phyloP scores from a whole-genome alignment of 768 basidiomycete species.

The Royoungia palumana region DNA sequence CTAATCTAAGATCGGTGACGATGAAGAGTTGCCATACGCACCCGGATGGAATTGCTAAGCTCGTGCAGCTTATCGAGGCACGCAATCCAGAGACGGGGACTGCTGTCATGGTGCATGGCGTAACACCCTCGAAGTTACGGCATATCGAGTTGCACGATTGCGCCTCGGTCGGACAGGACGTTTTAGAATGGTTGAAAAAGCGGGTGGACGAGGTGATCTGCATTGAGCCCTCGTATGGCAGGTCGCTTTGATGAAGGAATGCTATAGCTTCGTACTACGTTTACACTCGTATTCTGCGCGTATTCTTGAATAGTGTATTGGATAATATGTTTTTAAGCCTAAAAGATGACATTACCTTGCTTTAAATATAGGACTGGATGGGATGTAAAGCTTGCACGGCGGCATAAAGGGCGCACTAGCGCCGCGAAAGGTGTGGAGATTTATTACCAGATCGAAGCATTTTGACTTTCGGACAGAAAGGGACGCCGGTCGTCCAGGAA shows the following conservation, averaged over 20 bases:
- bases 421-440: constrained; percentile 5
- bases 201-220: constrained; percentile 62
- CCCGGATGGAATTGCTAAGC: constrained; percentile 59
- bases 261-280: not conserved
- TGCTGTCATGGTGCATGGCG: constrained; percentile 39
- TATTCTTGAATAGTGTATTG: constrained; percentile 17
- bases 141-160: constrained; percentile 67
- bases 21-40: constrained; percentile 65
- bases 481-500: not conserved
- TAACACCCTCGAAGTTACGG: constrained; percentile 51
- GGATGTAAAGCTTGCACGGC: not conserved
- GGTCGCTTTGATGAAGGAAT: constrained; percentile 26
- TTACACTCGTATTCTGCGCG: not conserved
- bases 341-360: not conserved
- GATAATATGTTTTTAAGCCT: not conserved
- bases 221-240: constrained; percentile 53
- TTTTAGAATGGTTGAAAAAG: constrained; percentile 62
- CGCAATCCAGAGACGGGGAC: constrained; percentile 55
- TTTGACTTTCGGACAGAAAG: constrained; percentile 10
- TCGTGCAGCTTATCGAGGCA: constrained; percentile 69
- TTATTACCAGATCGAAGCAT: constrained; percentile 5
- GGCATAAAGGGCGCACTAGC: constrained; percentile 9
- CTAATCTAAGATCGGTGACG: constrained; percentile 54
- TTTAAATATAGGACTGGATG: not conserved
- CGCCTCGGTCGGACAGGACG: constrained; percentile 61